A percentile compares a stretch with the other conserved stretches of the same genome.
phyloP scores from a whole-genome alignment of 371 early-diverging fungal genomes.

The Syncephalastrum sp. region DNA sequence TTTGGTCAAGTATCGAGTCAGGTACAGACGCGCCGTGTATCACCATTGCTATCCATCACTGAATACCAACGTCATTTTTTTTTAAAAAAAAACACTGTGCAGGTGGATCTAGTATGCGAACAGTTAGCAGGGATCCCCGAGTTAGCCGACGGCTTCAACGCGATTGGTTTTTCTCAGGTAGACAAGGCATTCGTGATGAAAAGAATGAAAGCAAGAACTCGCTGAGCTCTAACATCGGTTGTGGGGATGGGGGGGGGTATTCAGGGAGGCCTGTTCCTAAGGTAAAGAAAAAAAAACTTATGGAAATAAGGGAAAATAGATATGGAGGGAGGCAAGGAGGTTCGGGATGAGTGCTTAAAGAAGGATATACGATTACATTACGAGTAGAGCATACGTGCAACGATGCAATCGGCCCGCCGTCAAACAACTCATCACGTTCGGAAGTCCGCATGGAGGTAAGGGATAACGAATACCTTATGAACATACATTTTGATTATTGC shows the following conservation, averaged over 20 bases:
- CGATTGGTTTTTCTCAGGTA: conserved; percentile 93
- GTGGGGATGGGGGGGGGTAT: too few relatives aligned
- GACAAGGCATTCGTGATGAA: conserved; percentile 5
- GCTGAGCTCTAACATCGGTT: too few relatives aligned
- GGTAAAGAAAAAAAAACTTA: conserved; percentile 25
- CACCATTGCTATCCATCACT: too few relatives aligned
- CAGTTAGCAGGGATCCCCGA: conserved; percentile 54
- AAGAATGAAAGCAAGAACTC: background rate
- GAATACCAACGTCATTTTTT: background rate
- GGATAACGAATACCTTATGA: conserved; percentile 1
- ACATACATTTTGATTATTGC: background rate
- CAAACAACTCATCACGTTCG: conserved; percentile 83
- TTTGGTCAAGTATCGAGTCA: conserved; percentile 80
- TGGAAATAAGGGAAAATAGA: conserved; percentile 1
- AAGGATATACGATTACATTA: background rate
- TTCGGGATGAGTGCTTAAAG: background rate
- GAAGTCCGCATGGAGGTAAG: conserved; percentile 77
- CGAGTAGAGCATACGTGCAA: conserved; percentile 71
- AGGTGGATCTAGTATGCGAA: conserved; percentile 63
- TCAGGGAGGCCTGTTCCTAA: conserved; percentile 60
- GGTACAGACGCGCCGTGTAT: conserved; percentile 24
- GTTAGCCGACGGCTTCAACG: conserved; percentile 78
- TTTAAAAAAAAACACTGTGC: background rate
- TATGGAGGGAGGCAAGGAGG: background rate
- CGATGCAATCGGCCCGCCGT: conserved; percentile 76